A percentile compares a stretch with the other conserved stretches of the same genome.
Conservation (phyloP, 2,329 filamentous ascomycete species). For the Amphichorda felina region DNA sequence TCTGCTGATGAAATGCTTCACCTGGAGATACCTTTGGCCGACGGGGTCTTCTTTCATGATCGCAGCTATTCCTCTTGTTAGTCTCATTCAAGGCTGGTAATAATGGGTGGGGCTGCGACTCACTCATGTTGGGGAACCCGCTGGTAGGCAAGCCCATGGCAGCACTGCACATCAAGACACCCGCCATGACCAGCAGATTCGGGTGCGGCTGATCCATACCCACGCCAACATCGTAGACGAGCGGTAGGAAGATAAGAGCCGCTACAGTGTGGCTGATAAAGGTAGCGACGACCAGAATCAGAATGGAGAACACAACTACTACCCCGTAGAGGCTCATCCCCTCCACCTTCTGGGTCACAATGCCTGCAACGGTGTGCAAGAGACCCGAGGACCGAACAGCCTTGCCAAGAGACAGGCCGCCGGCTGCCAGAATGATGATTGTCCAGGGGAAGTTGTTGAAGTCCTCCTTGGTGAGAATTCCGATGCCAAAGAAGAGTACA, state of each 20-base stretch:
- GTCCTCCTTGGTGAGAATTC: constrained; percentile 94
- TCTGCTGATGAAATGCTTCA: constrained; percentile 90
- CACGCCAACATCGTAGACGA: constrained; percentile 77
- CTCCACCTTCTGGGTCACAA: constrained; percentile 63
- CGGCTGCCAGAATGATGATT: constrained; percentile 95
- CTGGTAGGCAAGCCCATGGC: constrained; percentile 91
- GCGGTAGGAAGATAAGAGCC: constrained; percentile 83
- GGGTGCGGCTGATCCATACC: constrained; percentile 84
- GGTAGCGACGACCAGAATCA: constrained; percentile 88
- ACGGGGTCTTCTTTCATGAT: constrained; percentile 99
- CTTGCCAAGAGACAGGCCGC: constrained; percentile 84
- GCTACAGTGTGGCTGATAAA: constrained; percentile 98
- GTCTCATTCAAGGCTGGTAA: constrained; percentile 4
- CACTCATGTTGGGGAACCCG: constrained; percentile 99
- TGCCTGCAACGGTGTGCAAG: constrained; percentile 71
- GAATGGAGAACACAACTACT: constrained; percentile 67
- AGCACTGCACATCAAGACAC: constrained; percentile 93
- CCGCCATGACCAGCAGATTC: constrained; percentile 89
- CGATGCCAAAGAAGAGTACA: constrained; percentile 90
- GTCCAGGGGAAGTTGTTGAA: constrained; percentile 99
- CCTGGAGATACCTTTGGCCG: constrained; percentile 80
- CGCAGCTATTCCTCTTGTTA: constrained; percentile 49
- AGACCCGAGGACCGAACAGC: constrained; percentile 89
- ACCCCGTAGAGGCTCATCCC: constrained; percentile 77
- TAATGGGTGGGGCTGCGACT: constrained; percentile 27